Conservation (phyloP, 371 early-diverging fungal species). For the Lichtheimia hyalospora region DNA sequence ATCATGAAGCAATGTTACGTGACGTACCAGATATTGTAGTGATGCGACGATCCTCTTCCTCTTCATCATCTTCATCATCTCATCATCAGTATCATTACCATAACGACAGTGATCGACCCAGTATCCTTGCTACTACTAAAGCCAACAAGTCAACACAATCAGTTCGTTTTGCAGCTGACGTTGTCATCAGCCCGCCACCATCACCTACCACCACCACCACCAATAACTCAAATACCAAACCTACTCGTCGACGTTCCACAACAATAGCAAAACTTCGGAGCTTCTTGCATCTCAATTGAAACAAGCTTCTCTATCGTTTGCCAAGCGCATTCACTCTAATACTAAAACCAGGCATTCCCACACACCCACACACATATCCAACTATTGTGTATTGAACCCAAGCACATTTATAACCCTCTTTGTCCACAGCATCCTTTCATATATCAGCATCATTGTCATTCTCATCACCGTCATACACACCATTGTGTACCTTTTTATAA, state of each 20-base stretch:
- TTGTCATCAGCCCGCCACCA: background rate
- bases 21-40: conserved; percentile 20
- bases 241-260: background rate
- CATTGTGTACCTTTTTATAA: background rate
- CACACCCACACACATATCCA: too few relatives aligned
- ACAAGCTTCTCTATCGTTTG: too few relatives aligned
- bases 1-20: conserved; percentile 29
- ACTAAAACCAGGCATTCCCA: too few relatives aligned
- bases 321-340: too few relatives aligned
- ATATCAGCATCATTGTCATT: background rate
- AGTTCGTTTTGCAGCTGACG: background rate
- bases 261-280: conserved; percentile 5
- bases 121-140: background rate
- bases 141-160: background rate
- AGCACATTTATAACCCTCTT: too few relatives aligned
- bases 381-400: too few relatives aligned
- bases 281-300: background rate
- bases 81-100: conserved; percentile 17
- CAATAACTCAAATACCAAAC: conserved; percentile 2
- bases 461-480: background rate
- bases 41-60: conserved; percentile 2
- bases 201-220: background rate
- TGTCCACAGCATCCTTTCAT: too few relatives aligned
- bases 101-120: conserved; percentile 4
- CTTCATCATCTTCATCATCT: background rate